phyloP scores from a whole-genome alignment of 768 basidiomycete species.

The Lyophyllum decastes region DNA sequence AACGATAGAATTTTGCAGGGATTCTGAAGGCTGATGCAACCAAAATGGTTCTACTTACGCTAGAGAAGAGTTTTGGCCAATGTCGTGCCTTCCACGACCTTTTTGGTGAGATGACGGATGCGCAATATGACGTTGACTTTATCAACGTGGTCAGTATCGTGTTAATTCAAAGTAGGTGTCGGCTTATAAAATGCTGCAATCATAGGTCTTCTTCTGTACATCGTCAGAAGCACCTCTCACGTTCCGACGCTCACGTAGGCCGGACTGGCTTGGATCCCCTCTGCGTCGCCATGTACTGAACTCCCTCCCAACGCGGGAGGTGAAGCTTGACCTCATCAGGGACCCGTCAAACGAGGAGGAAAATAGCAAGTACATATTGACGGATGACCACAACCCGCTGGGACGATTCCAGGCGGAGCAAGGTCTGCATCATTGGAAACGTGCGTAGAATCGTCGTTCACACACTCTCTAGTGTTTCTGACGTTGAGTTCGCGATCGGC shows the following conservation, averaged over 20 bases:
- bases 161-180: neutral
- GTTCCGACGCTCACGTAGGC: conserved; percentile 54
- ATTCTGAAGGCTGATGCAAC: conserved; percentile 59
- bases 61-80: conserved; percentile 68
- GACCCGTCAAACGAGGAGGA: conserved; percentile 34
- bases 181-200: neutral
- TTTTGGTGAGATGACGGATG: conserved; percentile 42
- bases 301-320: conserved; percentile 52
- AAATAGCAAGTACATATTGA: conserved; percentile 52
- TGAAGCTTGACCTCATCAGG: conserved; percentile 45
- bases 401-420: conserved; percentile 66
- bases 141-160: conserved; percentile 69
- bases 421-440: conserved; percentile 73
- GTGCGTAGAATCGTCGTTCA: conserved; percentile 41
- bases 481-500: conserved; percentile 1
- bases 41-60: conserved; percentile 66
- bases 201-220: conserved; percentile 84
- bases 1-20: conserved; percentile 82
- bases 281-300: conserved; percentile 64
- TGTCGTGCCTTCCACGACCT: conserved; percentile 87
- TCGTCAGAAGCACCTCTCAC: conserved; percentile 50
- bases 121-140: conserved; percentile 52
- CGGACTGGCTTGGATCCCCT: conserved; percentile 70
- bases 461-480: neutral
- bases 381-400: conserved; percentile 63